phyloP scores from a whole-genome alignment of 768 basidiomycete genomes.

The Tephrocybe sp. region DNA sequence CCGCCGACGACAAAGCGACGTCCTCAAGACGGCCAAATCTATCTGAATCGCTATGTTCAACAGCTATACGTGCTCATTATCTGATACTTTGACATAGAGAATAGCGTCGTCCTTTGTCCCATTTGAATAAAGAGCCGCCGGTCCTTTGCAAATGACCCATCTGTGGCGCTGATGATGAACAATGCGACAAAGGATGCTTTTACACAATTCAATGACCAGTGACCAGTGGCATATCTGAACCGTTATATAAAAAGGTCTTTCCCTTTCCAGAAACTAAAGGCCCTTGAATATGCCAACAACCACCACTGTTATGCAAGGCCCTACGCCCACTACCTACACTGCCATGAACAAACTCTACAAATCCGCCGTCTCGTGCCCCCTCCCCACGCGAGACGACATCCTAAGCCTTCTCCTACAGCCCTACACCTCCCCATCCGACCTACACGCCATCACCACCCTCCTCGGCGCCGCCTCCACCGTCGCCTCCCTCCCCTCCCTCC shows the following conservation, averaged over 20 bases:
- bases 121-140: too few species aligned
- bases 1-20: too few species aligned
- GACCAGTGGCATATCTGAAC: background rate
- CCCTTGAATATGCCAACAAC: background rate
- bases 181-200: background rate
- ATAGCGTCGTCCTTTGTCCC: too few species aligned
- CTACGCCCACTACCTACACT: background rate
- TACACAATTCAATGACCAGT: too few species aligned
- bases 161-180: background rate
- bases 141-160: too few species aligned
- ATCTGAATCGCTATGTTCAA: too few species aligned
- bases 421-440: constrained; percentile 5
- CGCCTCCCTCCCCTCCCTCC: background rate
- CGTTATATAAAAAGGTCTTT: too few species aligned
- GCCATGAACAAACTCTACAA: constrained; percentile 1
- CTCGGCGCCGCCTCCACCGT: constrained; percentile 5
- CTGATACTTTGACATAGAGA: too few species aligned
- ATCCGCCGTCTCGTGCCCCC: background rate
- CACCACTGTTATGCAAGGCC: background rate
- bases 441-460: constrained; percentile 1
- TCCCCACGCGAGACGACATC: constrained; percentile 9
- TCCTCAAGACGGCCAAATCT: too few species aligned
- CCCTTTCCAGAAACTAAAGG: background rate
- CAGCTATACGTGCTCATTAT: too few species aligned
- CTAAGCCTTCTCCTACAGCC: constrained; percentile 8